phyloP scores from a whole-genome alignment of 257 asterid species.

The Pogostemon cablin region DNA sequence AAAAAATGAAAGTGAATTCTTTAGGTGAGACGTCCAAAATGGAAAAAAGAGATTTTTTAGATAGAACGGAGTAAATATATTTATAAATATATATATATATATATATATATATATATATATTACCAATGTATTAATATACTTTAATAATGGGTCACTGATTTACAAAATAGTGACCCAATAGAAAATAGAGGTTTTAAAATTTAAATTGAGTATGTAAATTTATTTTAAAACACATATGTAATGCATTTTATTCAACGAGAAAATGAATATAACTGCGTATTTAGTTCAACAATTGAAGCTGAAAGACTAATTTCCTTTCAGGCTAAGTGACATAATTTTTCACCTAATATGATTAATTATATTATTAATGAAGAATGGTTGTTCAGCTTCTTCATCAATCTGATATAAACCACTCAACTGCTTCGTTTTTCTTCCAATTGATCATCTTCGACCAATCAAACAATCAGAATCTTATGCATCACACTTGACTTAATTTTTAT shows the following conservation, averaged over 20 bases:
- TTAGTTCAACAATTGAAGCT: not conserved
- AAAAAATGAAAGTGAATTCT: too few relatives aligned
- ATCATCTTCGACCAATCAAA: not conserved
- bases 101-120: too few relatives aligned
- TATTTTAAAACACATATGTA: not conserved
- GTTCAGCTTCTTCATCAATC: slow-evolving; percentile 48
- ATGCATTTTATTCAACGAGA: not conserved
- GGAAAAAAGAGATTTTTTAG: too few relatives aligned
- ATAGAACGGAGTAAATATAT: too few relatives aligned
- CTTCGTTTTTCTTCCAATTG: not conserved
- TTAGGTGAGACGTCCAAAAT: too few relatives aligned
- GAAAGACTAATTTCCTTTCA: slow-evolving; percentile 20
- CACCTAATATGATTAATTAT: slow-evolving; percentile 27
- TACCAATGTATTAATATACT: too few relatives aligned
- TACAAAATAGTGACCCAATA: too few relatives aligned
- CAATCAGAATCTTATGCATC: not conserved
- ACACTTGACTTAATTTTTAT: not conserved
- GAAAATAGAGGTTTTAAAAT: too few relatives aligned
- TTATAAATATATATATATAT: too few relatives aligned
- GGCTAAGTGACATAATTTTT: slow-evolving; percentile 1
- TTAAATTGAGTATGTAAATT: too few relatives aligned
- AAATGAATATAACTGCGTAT: too few relatives aligned
- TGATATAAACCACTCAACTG: slow-evolving; percentile 46
- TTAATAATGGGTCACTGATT: too few relatives aligned
- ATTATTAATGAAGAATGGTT: slow-evolving; percentile 33